Evolutionary conservation across 768 basidiomycete genomes (phyloP).

Genomic region (Suillus weaverae): DNA sequence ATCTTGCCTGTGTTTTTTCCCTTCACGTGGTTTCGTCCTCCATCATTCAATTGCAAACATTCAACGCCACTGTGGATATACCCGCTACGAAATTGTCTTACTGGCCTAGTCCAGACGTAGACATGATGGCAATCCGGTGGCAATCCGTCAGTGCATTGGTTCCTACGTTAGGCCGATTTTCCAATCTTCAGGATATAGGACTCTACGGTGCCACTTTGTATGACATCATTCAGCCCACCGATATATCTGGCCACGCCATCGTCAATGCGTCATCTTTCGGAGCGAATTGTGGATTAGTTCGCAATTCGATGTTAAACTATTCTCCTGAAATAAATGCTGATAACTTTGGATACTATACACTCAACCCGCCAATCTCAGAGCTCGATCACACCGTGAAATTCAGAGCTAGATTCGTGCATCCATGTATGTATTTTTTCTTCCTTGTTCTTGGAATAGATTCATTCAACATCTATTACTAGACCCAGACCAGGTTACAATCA

Average conservation of each 20-base stretch:
- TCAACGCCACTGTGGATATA: constrained; percentile 7
- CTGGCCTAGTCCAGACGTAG: constrained; percentile 12
- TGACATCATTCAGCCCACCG: constrained; percentile 8
- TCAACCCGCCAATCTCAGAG: neutral
- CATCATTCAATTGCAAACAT: constrained; percentile 20
- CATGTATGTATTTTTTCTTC: neutral
- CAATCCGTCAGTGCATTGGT: neutral
- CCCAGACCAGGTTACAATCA: neutral
- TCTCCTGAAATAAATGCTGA: neutral
- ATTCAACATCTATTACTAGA: neutral
- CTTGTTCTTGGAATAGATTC: neutral
- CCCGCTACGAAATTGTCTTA: neutral
- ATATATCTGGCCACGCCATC: neutral
- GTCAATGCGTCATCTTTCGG: constrained; percentile 17
- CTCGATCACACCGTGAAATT: constrained; percentile 9
- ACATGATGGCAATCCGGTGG: constrained; percentile 6
- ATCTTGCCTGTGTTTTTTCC: constrained; percentile 18
- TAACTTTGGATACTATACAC: neutral
- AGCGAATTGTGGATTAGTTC: constrained; percentile 13
- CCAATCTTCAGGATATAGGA: constrained; percentile 8
- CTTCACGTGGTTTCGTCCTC: constrained; percentile 24
- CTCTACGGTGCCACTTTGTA: constrained; percentile 15
- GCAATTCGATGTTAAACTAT: neutral
- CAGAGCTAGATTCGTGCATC: too few relatives aligned
- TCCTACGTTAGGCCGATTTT: constrained; percentile 1